phyloP scores from a whole-genome alignment of 805 yeast species.

The Scheffersomyces coipomensis region DNA sequence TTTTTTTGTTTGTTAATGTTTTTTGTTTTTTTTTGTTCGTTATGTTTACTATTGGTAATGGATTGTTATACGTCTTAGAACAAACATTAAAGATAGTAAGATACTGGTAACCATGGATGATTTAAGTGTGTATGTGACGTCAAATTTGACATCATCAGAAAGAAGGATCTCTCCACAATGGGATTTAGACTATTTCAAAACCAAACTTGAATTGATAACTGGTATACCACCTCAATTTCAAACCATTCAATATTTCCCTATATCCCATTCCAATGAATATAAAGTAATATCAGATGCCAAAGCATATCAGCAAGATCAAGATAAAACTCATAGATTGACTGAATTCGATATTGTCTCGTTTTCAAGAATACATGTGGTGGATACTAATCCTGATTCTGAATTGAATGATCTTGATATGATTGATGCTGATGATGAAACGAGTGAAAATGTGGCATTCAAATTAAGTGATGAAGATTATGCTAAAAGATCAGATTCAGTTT shows the following conservation, averaged over 20 bases:
- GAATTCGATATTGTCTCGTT: constrained; percentile 31
- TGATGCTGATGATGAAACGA: constrained; percentile 15
- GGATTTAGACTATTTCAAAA: constrained; percentile 52
- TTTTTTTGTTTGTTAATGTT: no score
- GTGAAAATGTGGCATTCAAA: constrained; percentile 38
- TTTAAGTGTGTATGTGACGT: constrained; percentile 57
- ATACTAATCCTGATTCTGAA: constrained; percentile 52
- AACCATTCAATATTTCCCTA: constrained; percentile 44
- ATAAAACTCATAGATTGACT: constrained; percentile 15
- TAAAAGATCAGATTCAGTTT: constrained; percentile 58
- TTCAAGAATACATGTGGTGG: constrained; percentile 58
- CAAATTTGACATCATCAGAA: constrained; percentile 68
- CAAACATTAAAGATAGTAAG: no score
- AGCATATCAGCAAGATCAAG: constrained; percentile 11
- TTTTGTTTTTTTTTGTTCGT: no score
- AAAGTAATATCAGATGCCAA: constrained; percentile 18
- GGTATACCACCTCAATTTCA: constrained; percentile 68
- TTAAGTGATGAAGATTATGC: constrained; percentile 64
- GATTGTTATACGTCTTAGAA: neutral
- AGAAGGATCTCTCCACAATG: constrained; percentile 63
- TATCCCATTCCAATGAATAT: constrained; percentile 35
- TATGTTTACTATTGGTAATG: neutral
- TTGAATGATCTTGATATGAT: constrained; percentile 33
- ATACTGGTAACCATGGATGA: constrained; percentile 27
- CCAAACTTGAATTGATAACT: constrained; percentile 63